Evolutionary conservation across 331 rosid species (phyloP).

Genomic region (Ulmus americana): DNA sequence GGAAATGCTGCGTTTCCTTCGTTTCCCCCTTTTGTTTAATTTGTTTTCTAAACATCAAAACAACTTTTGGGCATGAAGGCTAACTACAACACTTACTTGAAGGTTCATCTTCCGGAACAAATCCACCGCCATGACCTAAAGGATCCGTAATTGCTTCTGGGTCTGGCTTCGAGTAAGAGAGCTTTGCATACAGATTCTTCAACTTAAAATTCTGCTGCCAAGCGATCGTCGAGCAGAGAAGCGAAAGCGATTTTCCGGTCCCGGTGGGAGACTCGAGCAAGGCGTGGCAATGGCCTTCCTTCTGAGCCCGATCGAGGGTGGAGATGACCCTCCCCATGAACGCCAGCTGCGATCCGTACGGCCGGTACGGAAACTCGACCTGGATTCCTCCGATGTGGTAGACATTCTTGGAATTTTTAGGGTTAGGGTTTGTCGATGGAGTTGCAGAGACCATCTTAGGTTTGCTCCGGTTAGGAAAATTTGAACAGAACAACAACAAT

Average conservation of each 20-base stretch:
- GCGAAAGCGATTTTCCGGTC: constrained; percentile 87
- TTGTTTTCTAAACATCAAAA: no score
- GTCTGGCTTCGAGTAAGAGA: constrained; percentile 38
- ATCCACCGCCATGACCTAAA: constrained; percentile 69
- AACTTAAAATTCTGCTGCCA: constrained; percentile 65
- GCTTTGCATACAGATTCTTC: constrained; percentile 25
- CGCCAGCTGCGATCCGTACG: constrained; percentile 80
- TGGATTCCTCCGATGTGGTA: constrained; percentile 76
- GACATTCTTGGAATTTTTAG: constrained; percentile 40
- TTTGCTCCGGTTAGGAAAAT: neutral
- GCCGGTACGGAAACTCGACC: constrained; percentile 80
- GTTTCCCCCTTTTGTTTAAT: no score
- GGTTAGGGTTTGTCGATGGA: constrained; percentile 27
- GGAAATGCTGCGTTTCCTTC: no score
- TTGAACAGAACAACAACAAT: neutral
- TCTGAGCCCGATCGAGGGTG: constrained; percentile 71
- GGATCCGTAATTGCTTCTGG: constrained; percentile 60
- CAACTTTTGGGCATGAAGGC: neutral
- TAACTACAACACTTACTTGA: constrained; percentile 29
- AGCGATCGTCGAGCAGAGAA: constrained; percentile 80
- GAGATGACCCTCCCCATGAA: constrained; percentile 86
- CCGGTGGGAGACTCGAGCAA: constrained; percentile 91
- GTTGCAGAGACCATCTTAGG: constrained; percentile 39
- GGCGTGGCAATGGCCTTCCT: constrained; percentile 83
- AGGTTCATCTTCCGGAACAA: constrained; percentile 51